Conservation (phyloP, 306 rosid genomes). For the Gastrolobium villosum region DNA sequence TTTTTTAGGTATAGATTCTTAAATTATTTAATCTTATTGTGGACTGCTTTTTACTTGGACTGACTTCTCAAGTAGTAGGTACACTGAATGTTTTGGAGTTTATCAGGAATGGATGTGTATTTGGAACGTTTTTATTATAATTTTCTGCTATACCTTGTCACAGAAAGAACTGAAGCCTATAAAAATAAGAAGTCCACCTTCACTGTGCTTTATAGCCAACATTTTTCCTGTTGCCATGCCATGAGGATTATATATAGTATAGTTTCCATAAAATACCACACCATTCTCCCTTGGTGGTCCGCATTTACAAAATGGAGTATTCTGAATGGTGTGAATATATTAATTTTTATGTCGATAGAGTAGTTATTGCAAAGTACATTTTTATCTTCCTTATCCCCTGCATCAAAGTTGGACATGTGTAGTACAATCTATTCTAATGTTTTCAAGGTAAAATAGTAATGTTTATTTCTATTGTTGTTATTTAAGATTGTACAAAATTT, state of each 20-base stretch:
- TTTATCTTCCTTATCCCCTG: not conserved
- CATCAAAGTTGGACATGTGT: slow-evolving; percentile 14
- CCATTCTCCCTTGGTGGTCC: not conserved
- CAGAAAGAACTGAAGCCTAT: no score
- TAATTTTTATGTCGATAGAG: not conserved
- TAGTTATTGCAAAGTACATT: slow-evolving; percentile 13
- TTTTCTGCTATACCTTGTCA: no score
- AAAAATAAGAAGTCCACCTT: not conserved
- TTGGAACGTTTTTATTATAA: no score
- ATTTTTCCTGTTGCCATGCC: not conserved
- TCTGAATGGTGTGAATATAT: not conserved
- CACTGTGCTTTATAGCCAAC: not conserved
- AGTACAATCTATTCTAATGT: not conserved
- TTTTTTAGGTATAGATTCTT: slow-evolving; percentile 12
- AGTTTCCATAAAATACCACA: not conserved
- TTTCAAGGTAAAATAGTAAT: not conserved
- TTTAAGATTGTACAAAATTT: not conserved
- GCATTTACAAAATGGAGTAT: not conserved
- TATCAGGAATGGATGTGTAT: no score
- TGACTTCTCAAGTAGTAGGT: no score
- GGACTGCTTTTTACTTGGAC: no score
- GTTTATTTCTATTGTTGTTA: not conserved
- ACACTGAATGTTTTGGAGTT: no score
- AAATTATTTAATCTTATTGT: not conserved
- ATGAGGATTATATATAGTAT: not conserved